Conservation (phyloP, 2,329 filamentous ascomycete species). For the Ophiostoma populinum region DNA sequence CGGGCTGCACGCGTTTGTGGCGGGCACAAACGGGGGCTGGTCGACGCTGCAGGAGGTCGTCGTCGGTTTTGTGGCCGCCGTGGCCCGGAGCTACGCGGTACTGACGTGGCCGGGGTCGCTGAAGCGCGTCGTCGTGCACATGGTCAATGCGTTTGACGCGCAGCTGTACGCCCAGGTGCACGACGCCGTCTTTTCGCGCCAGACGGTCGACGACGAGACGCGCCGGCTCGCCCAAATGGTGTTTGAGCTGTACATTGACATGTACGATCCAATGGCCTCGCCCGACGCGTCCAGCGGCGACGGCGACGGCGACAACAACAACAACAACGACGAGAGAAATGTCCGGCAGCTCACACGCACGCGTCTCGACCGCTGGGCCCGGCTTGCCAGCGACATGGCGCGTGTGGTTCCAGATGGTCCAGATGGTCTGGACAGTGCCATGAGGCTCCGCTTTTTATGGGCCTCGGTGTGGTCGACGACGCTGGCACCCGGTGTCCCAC, state of each 20-base stretch:
- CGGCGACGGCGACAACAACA: slow-evolving; percentile 31
- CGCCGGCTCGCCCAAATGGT: slow-evolving; percentile 36
- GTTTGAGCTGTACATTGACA: slow-evolving; percentile 44
- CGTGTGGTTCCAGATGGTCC: slow-evolving; percentile 15
- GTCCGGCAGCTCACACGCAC: slow-evolving; percentile 31
- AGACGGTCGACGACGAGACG: slow-evolving; percentile 21
- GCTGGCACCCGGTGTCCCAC: slow-evolving; percentile 31
- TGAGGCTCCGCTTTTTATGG: slow-evolving; percentile 40
- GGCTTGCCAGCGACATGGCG: slow-evolving; percentile 29
- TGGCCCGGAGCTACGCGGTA: slow-evolving; percentile 33
- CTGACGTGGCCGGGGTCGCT: slow-evolving; percentile 40
- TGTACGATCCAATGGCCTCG: slow-evolving; percentile 41
- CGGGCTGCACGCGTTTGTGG: slow-evolving; percentile 34
- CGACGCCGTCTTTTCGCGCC: slow-evolving; percentile 22
- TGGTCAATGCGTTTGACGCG: slow-evolving; percentile 36
- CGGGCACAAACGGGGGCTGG: slow-evolving; percentile 30
- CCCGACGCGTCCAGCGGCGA: slow-evolving; percentile 29
- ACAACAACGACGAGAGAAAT: slow-evolving; percentile 31
- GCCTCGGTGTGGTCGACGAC: slow-evolving; percentile 36
- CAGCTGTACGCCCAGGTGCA: slow-evolving; percentile 24
- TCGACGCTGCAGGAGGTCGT: slow-evolving; percentile 38
- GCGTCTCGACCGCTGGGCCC: slow-evolving; percentile 33
- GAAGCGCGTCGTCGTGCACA: slow-evolving; percentile 38
- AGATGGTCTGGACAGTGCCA: slow-evolving; percentile 18
- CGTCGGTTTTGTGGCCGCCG: slow-evolving; percentile 37